Evolutionary conservation across 225 moss, liverwort and hornwort species (phyloP).

Genomic region (Pleurozium schreberi): DNA sequence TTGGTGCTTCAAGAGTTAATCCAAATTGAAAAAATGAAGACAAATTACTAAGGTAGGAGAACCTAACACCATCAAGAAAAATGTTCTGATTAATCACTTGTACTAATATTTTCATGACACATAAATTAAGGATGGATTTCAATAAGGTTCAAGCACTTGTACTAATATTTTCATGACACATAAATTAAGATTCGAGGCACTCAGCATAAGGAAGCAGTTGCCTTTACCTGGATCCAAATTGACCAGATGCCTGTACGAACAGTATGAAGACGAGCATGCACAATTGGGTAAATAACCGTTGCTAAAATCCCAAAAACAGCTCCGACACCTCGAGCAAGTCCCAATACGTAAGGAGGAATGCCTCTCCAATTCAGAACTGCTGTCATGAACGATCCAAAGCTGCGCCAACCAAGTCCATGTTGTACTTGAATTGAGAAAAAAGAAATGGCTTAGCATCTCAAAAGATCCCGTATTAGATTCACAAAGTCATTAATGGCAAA

Average conservation of each 20-base stretch:
- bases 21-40: neutral
- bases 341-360: conserved; percentile 71
- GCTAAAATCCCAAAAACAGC: conserved; percentile 82
- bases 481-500: neutral
- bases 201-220: neutral
- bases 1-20: too few relatives aligned
- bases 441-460: neutral
- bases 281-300: conserved; percentile 61
- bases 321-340: conserved; percentile 72
- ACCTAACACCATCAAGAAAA: neutral
- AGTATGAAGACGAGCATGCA: conserved; percentile 70
- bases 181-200: neutral
- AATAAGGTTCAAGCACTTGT: too few relatives aligned
- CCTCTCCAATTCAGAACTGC: conserved; percentile 83
- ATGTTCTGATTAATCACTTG: too few relatives aligned
- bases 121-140: too few relatives aligned
- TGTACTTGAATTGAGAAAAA: neutral
- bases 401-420: conserved; percentile 20
- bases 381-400: conserved; percentile 96
- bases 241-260: conserved; percentile 91
- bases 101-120: too few relatives aligned
- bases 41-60: neutral
- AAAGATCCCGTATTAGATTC: neutral
- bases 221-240: conserved; percentile 84
- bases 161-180: too few relatives aligned